Evolutionary conservation across 2,329 filamentous ascomycete genomes (phyloP), one percentile per base, ranked within the genome.

Genomic region (Fusarium incarnatum): DNA sequence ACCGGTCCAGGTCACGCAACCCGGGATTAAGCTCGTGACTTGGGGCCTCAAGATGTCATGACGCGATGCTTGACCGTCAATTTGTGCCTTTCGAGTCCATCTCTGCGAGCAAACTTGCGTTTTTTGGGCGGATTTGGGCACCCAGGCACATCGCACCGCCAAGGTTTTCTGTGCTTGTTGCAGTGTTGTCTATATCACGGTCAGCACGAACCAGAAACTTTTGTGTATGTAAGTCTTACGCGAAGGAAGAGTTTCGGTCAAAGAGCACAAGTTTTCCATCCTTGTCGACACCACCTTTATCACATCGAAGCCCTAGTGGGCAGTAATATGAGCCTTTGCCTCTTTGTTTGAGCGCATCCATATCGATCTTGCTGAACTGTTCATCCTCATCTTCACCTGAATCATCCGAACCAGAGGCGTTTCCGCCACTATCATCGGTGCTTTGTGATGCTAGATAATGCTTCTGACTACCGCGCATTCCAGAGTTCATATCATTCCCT

Each of bases 161-260:
- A 82, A 18, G 81, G 81, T 64, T 82, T 82, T 27, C 79, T 76
- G 63, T 83, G 81, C 48, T 83, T 83, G 72, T 83, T 81, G 60
- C 80, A 79, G 67, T 83, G 81, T 71, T 82, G 81, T 54, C 81
- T 83, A 67, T 61, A 64, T 30, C 48, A 42, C 49, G 53, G 64
- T 75, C 57, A 75, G 73, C 67, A 49, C 20, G 59, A 50, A 44
- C 45, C 53, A 62, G 28, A 44, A 65, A 56, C 22, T 42, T 32
- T 30, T 32, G 55, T 32, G 55, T 52, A 55, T 55, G 62, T 60
- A 47, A 70, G 62, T 53, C 73, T 60, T 77, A 81, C 79, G 76
- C 77, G 73, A 81, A 82, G 57, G 80, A 80, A 57, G 81, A 83
- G 64, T 83, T 82, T 52, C 81, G 78, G 66, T 81, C 80, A 71